phyloP scores from a whole-genome alignment of 2,329 filamentous ascomycete genomes.

The Fusarium euwallaceae region DNA sequence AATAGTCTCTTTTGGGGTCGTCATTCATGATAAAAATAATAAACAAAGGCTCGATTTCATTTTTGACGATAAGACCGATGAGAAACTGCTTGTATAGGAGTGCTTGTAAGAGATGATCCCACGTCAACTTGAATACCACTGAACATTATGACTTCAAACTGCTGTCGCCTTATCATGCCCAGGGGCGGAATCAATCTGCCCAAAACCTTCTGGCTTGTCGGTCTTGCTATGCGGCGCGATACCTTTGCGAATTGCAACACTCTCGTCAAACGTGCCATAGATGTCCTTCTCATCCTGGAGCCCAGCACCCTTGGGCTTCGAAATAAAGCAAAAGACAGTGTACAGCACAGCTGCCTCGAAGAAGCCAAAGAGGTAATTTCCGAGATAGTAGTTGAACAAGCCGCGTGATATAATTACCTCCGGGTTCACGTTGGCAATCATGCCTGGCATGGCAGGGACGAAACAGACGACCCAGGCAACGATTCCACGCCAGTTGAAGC shows the following conservation, averaged over 20 bases:
- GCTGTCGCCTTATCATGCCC: neutral
- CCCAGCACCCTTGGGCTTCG: neutral
- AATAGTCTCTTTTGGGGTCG: no score
- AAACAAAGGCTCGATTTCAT: no score
- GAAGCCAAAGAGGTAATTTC: neutral
- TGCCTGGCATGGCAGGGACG: neutral
- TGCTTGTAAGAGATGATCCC: no score
- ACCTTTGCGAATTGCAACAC: neutral
- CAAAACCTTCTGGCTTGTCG: neutral
- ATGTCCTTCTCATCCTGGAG: neutral
- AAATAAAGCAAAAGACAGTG: neutral
- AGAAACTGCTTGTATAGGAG: no score
- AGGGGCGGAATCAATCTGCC: neutral
- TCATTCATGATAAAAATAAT: no score
- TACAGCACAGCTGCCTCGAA: neutral
- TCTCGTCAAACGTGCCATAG: neutral
- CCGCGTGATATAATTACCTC: neutral
- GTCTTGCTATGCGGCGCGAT: neutral
- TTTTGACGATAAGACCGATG: no score
- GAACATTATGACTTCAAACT: neutral
- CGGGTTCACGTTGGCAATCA: neutral
- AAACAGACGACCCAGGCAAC: neutral
- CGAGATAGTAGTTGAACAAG: neutral
- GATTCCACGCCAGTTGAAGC: conserved; percentile 1
- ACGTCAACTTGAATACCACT: neutral